Evolutionary conservation across 306 rosid species (phyloP).

Genomic region (Gastrolobium villosum): DNA sequence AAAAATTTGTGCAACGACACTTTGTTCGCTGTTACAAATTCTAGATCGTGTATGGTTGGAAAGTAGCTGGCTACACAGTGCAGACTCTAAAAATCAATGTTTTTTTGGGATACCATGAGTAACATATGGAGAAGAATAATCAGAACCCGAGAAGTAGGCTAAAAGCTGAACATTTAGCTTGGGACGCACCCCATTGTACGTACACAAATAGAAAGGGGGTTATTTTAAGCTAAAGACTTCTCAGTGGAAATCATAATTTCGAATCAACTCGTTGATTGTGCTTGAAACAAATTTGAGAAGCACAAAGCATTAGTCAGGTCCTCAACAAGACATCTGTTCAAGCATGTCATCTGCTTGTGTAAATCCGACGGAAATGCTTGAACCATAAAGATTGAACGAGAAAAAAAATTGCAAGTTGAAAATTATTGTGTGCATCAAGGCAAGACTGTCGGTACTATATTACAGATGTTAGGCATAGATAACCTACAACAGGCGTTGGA

Average conservation of each 20-base stretch:
- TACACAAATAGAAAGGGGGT: conserved; percentile 49
- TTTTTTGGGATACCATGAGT: neutral
- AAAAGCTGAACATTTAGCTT: conserved; percentile 50
- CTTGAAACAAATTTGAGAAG: conserved; percentile 32
- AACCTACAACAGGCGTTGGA: neutral
- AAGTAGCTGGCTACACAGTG: neutral
- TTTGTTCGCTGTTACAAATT: too few relatives aligned
- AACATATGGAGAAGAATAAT: conserved; percentile 20
- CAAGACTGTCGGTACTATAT: conserved; percentile 48
- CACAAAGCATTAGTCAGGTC: conserved; percentile 37
- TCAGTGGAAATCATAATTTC: conserved; percentile 22
- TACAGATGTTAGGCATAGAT: conserved; percentile 37
- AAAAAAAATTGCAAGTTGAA: conserved; percentile 22
- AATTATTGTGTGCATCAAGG: conserved; percentile 40
- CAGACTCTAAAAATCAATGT: neutral
- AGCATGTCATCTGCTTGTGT: conserved; percentile 31
- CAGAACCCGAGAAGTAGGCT: neutral
- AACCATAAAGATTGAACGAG: conserved; percentile 26
- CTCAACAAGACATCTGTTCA: conserved; percentile 48
- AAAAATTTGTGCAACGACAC: too few relatives aligned
- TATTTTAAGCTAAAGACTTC: conserved; percentile 53
- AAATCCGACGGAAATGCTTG: conserved; percentile 44
- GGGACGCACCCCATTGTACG: conserved; percentile 41
- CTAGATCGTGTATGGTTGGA: neutral
- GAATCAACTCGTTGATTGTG: conserved; percentile 28